Percentiles rank a stretch among this genome's conserved stretches.
Conservation (phyloP, 129 eudicot species). For the Pittosporum tobira region DNA sequence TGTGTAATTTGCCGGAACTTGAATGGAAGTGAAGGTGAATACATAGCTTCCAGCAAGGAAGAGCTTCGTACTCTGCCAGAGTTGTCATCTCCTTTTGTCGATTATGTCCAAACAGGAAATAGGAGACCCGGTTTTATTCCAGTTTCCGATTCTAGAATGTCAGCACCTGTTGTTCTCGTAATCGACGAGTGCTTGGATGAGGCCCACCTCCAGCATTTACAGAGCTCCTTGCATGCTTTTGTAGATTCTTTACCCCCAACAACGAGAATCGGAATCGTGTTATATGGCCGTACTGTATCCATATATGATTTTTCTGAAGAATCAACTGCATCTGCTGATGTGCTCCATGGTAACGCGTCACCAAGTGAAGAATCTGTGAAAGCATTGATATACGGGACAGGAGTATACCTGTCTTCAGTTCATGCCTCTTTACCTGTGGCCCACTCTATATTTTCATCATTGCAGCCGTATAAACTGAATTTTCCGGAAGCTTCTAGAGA, state of each 20-base stretch:
- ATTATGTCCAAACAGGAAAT: conserved; percentile 66
- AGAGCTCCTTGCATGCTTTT: conserved; percentile 87
- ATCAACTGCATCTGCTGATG: conserved; percentile 80
- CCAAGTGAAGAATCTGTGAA: conserved; percentile 73
- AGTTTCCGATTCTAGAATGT: conserved; percentile 71
- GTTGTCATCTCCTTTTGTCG: conserved; percentile 64
- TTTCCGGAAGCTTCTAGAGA: conserved; percentile 79
- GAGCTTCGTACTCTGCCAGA: conserved; percentile 77
- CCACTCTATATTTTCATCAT: conserved; percentile 73
- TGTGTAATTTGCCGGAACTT: conserved; percentile 77
- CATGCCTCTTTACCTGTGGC: conserved; percentile 84
- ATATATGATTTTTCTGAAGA: conserved; percentile 88
- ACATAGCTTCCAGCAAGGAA: conserved; percentile 66
- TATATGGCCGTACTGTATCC: conserved; percentile 73
- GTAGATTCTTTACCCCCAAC: conserved; percentile 84
- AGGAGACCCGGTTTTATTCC: conserved; percentile 77
- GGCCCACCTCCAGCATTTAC: conserved; percentile 87
- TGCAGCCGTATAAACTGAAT: conserved; percentile 58
- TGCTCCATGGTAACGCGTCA: conserved; percentile 60
- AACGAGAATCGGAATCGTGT: conserved; percentile 70
- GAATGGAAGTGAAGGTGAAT: conserved; percentile 91
- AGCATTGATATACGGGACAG: conserved; percentile 73
- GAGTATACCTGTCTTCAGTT: conserved; percentile 65
- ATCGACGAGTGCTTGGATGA: conserved; percentile 86
- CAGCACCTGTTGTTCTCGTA: conserved; percentile 82